Evolutionary conservation across 176 grass and related monocot species (phyloP), one percentile per base, ranked within the genome.

Genomic region (Triticum monococcum): DNA sequence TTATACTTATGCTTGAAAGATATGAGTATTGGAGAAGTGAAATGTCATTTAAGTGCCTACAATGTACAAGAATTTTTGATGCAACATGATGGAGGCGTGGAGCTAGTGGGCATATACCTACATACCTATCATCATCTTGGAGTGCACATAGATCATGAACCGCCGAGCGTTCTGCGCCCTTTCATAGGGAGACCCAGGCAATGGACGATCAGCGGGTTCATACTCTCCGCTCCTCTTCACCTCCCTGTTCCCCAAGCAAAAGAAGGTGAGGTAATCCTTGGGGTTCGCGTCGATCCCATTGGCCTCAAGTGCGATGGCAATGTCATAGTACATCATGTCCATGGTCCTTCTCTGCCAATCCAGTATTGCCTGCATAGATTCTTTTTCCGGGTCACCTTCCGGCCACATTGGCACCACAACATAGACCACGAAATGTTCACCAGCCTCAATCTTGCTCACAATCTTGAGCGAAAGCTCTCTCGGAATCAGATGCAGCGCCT

Each of bases 101-200:
- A 16, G 46, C 46, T 50, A 45, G 28, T n/a, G 68, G 30, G 50
- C 81, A 68, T 52, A 50, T 50, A 45, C 8, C 2, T 52, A 52
- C 48, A 4, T 17, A 98, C 93, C 96, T 73, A 98, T 95, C 96
- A 98, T 98, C 96, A 98, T 95, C 79, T 98, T 98, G 67, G 91
- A 86, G 72, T 98, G 96, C 71, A 98, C 96, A 59, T 98, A 98
- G 54, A 98, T 98, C 96, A 95, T 98, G 91, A 98, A 98, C 11
- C 96, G 87, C 69, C 96, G 91, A n/a, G 87, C 80, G 28, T 92
- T 88, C 84, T 98, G 96, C 5, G 89, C 93, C 88, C 20, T 90
- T 66, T 77, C 92, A 31, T 98, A 98, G 81, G 87, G 81, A 5
- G 91, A 84, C 36, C 88, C 89, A 43, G 68, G 80, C 33, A 74